Base-by-base conservation (phyloP, 768 basidiomycete species). In the Symmetrospora coprosmae region DNA sequence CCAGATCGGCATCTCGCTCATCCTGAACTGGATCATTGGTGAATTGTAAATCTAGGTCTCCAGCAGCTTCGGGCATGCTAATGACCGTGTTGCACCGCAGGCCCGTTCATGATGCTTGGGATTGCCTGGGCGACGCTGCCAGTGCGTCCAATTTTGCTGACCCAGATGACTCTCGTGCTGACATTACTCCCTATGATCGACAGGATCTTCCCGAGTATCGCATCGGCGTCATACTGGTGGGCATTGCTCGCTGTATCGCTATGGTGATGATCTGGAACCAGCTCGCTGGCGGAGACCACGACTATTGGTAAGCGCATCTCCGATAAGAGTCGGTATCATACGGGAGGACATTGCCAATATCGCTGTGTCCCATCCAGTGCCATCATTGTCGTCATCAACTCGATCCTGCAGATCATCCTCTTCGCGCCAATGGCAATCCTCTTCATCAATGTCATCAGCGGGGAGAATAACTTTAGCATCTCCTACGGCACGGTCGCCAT, bases 121-220 rank as follows among this genome's bases (percentile, higher is more conserved):
- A 69, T 86, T 27, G 86, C 87, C 1, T 88, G 86, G 85, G 85
- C 84, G 13, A 84, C 85, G 2, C 76, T 89, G 0, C 87, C 86
- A 0, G 86, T 61, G 14, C 2, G 60, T 28, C 19, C 25, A 46
- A 21, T n/a, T n/a, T 43, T 7, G 40, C 40, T 21, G 40, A n/a
- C n/a, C n/a, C n/a, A n/a, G n/a, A n/a, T n/a, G n/a, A n/a, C 13
- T 39, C 19, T 6, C 11, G n/a, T 30, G n/a, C 37, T 14, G 17
- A 39, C 51, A 25, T 31, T 19, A 16, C n/a, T 19, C 21, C 9
- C 6, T 19, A 16, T 39, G 34, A 6, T 19, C 16, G 16, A 39
- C 16, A 56, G 53, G 49, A 61, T 58, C 49, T 39, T 28, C 30
- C 58, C 81, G 21, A 77, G 2, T 85, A 87, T 68, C 79, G 86